Base-by-base conservation (phyloP, 192 early-diverging fungal genomes). In the Allomyces macrogynus region DNA sequence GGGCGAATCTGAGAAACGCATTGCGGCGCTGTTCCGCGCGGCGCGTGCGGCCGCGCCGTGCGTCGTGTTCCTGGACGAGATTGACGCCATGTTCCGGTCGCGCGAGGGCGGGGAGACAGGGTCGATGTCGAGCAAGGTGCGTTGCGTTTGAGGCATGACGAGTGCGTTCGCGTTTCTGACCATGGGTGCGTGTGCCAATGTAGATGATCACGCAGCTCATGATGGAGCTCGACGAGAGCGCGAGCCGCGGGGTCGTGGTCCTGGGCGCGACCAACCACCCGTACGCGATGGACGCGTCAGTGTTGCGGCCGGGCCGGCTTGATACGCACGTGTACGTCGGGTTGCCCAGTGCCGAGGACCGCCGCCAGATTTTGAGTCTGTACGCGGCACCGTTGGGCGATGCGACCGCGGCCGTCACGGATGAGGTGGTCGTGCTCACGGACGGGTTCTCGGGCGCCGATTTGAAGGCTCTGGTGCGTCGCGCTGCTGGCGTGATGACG, bases 191-290 rank as follows among this genome's bases (percentile, higher is more conserved):
- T 22, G 4, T 10, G 20, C 23, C 12, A 24, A 11, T 3, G 32
- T 62, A 83, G 75, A 72, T 90, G 14, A 81, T 89, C 27, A 82
- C 89, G 10, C 88, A 90, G 69, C 64, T 93, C 11, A 75, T 90
- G 32, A 66, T 86, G 10, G 88, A 94, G 65, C 74, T 95, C 73
- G 92, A 94, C 66, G 72, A 73, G 26, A 70, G 68, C 11, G 64
- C 73, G 3, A 71, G 77, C n/a, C 69, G 73, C 16, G 71, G 71
- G 11, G 85, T 95, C 10, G 78, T 91, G 23, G 66, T 97, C 0
- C 69, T 97, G 61, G 89, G 85, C 0, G 92, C 94, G 5, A 95
- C 94, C 1, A 97, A 95, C 64, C 84, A 86, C 63, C 85, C 82
- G 5, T 71, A 77, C 44, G 62, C 77, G 7, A 86, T 97, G 65